These are phyloP conservation scores for Sporothrix mexicana DNA, from an alignment of 2,329 filamentous ascomycete species.

Conservation along the genomic window DNA sequence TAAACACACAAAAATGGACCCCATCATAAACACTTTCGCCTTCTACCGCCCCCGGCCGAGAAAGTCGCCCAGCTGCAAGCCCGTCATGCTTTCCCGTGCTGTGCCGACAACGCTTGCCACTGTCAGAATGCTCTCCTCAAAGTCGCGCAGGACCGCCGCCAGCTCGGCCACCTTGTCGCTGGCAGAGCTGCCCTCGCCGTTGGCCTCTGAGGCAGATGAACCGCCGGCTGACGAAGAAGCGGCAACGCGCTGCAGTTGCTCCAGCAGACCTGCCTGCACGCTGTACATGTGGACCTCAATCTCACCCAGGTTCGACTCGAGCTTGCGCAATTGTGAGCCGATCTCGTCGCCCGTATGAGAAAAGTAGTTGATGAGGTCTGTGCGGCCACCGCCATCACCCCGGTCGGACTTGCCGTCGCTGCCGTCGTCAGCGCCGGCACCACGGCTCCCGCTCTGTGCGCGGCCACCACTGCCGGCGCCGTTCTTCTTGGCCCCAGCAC, in stretches of 20 bases:
- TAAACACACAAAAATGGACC: not conserved
- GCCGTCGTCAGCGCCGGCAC: conserved; percentile 50
- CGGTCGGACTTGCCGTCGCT: conserved; percentile 43
- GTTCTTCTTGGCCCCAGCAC: conserved; percentile 44
- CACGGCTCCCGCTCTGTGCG: conserved; percentile 39
- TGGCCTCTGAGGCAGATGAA: conserved; percentile 36
- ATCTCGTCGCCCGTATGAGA: conserved; percentile 68
- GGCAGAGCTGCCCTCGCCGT: conserved; percentile 47
- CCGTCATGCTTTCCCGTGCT: conserved; percentile 65
- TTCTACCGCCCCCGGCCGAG: conserved; percentile 43
- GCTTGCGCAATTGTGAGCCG: conserved; percentile 60
- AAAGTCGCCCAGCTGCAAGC: conserved; percentile 59
- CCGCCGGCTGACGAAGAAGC: conserved; percentile 36
- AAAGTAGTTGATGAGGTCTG: conserved; percentile 69
- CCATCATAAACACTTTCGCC: too few species aligned
- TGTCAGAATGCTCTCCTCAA: conserved; percentile 68
- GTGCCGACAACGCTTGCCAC: conserved; percentile 66
- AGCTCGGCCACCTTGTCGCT: conserved; percentile 59
- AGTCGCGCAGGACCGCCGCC: conserved; percentile 65
- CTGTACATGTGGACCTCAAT: conserved; percentile 69
- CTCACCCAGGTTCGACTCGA: conserved; percentile 64
- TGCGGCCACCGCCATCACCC: conserved; percentile 45
- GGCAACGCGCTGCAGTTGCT: conserved; percentile 61
- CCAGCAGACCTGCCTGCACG: conserved; percentile 64
- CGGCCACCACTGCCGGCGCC: conserved; percentile 36